Conservation (phyloP, 345 rosid species). For the Moringa oleifera region DNA sequence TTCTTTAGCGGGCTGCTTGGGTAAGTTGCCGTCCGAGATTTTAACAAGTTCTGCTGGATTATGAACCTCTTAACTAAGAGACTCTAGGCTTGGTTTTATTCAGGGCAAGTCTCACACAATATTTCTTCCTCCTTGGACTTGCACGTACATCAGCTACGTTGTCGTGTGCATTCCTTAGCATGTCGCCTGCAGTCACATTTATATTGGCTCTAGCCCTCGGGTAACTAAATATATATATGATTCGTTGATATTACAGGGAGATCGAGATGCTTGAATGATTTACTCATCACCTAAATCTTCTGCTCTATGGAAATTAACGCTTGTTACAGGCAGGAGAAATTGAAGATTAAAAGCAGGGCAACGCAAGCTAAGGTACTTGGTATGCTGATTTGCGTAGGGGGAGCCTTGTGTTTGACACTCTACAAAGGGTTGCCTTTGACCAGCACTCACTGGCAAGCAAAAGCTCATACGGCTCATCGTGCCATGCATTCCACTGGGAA, state of each 20-base stretch:
- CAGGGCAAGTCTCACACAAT: slow-evolving; percentile 71
- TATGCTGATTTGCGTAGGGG: slow-evolving; percentile 45
- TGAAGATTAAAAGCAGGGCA: slow-evolving; percentile 37
- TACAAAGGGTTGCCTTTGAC: slow-evolving; percentile 45
- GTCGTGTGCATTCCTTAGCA: slow-evolving; percentile 51
- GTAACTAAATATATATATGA: slow-evolving; percentile 18
- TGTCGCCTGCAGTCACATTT: slow-evolving; percentile 62
- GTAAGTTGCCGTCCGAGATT: slow-evolving; percentile 21
- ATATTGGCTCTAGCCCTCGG: slow-evolving; percentile 55
- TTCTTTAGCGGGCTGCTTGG: slow-evolving; percentile 70
- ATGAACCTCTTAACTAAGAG: neutral
- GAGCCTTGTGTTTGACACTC: slow-evolving; percentile 47
- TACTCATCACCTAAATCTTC: neutral
- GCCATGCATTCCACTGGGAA: neutral
- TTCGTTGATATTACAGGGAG: neutral
- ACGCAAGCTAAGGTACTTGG: slow-evolving; percentile 44
- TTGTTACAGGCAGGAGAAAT: slow-evolving; percentile 43
- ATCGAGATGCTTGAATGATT: neutral
- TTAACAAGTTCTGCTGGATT: neutral
- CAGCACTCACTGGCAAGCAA: slow-evolving; percentile 10
- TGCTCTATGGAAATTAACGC: neutral
- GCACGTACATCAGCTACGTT: slow-evolving; percentile 67
- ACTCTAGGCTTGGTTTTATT: neutral
- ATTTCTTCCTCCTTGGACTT: slow-evolving; percentile 61
- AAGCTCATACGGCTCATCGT: neutral